Conservation (phyloP, 306 rosid genomes). For the Albizia julibrissin region DNA sequence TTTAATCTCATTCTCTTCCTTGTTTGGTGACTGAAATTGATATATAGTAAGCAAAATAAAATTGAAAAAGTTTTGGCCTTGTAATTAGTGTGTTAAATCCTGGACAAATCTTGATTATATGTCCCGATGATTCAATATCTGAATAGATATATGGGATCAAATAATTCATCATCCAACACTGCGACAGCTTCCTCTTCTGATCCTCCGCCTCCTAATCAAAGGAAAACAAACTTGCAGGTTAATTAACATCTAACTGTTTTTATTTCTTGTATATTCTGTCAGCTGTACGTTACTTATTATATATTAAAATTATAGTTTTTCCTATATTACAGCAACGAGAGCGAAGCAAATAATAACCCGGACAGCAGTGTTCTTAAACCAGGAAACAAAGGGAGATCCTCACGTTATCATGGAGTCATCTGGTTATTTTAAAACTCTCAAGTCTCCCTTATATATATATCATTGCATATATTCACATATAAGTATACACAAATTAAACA, state of each 20-base stretch:
- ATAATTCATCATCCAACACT: not conserved
- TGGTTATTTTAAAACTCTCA: too few relatives aligned
- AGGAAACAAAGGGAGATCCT: too few relatives aligned
- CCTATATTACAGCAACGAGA: not conserved
- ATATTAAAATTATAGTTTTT: not conserved
- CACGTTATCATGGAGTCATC: not conserved
- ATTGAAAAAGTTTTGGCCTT: too few relatives aligned
- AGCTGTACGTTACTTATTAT: not conserved
- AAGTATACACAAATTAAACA: too few relatives aligned
- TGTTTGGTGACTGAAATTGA: too few relatives aligned
- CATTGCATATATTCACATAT: too few relatives aligned
- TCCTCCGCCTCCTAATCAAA: not conserved
- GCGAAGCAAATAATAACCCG: not conserved
- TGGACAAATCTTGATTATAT: not conserved
- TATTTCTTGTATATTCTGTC: not conserved
- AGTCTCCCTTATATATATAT: too few relatives aligned
- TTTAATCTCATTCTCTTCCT: too few relatives aligned
- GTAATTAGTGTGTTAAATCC: not conserved
- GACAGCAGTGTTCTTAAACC: too few relatives aligned
- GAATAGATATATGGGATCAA: too few relatives aligned
- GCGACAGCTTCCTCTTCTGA: not conserved
- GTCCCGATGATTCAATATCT: too few relatives aligned
- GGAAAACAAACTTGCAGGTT: not conserved
- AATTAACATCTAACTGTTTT: not conserved
- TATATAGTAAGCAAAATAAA: too few relatives aligned